A percentile compares a stretch with the other conserved stretches of the same genome.
These are phyloP conservation scores for Hymenoscyphus repandus DNA, from an alignment of 2,329 filamentous ascomycete genomes.

Conservation along the genomic window DNA sequence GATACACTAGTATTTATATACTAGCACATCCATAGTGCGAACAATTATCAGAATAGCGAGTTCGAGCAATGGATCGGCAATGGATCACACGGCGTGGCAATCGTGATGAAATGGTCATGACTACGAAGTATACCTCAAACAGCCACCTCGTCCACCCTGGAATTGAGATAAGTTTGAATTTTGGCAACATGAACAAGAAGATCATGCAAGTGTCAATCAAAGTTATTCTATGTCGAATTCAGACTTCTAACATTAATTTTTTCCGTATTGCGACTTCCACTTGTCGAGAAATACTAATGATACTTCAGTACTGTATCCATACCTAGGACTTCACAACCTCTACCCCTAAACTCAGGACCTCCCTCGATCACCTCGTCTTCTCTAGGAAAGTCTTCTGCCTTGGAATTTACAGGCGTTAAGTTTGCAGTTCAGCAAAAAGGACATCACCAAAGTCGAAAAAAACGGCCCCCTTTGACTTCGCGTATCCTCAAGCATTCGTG, in stretches of 20 bases:
- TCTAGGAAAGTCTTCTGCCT: slow-evolving; percentile 61
- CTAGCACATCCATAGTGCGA: no score
- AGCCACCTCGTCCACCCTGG: slow-evolving; percentile 11
- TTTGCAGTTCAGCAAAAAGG: no score
- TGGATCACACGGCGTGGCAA: slow-evolving; percentile 46
- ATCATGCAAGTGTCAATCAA: slow-evolving; percentile 12
- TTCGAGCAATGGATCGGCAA: slow-evolving; percentile 35
- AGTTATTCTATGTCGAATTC: slow-evolving; percentile 44
- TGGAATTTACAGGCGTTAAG: slow-evolving; percentile 62
- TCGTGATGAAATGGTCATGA: slow-evolving; percentile 46
- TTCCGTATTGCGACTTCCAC: no score
- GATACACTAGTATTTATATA: no score
- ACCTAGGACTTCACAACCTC: slow-evolving; percentile 54
- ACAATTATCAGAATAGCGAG: slow-evolving; percentile 46
- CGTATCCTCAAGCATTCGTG: no score
- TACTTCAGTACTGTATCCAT: no score
- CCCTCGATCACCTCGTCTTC: slow-evolving; percentile 52
- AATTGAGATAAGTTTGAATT: slow-evolving; percentile 14
- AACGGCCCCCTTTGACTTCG: no score
- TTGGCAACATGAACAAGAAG: slow-evolving; percentile 16
- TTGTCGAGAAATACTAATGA: no score
- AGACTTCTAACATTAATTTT: slow-evolving; percentile 67
- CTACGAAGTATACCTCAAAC: slow-evolving; percentile 46
- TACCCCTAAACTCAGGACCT: slow-evolving; percentile 62
- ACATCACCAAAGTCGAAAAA: no score